Base-by-base conservation (phyloP, 2,329 filamentous ascomycete genomes). In the Drechslerella dactyloides region DNA sequence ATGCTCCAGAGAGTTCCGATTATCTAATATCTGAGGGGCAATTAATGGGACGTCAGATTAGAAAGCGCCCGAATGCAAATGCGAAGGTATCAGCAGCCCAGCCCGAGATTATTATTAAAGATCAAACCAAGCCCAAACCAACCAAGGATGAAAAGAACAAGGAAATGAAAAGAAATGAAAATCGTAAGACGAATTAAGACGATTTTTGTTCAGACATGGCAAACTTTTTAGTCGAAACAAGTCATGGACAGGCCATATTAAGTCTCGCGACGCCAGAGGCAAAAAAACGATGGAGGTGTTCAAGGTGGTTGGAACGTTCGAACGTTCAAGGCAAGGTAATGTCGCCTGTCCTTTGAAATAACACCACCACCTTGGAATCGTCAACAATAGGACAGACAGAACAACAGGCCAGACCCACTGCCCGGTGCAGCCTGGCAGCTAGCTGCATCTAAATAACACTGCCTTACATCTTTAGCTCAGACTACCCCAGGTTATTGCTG, bases 261-360 rank as follows among this genome's bases (percentile, higher is more conserved):
- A 48, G 19, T 10, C 5, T 2, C 37, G 37, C 15, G 5, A 42
- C 3, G 15, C 15, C n/a, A 42, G 37, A 57, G 61, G 64, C 37
- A 51, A 69, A 58, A 69, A 55, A 40, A 63, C 27, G 24, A 42
- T 60, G 55, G 66, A 70, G 54, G 53, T 60, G 53, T 53, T 55
- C 61, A 61, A 70, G 66, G 66, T 70, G 66, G 66, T 70, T 69
- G 66, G 60, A 64, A 64, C 58, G 65, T 63, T n/a, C n/a, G n/a
- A n/a, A n/a, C n/a, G n/a, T n/a, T n/a, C 59, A 63, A 69, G 65
- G 65, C 63, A 42, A 6, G 57, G 56, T 69, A 69, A 42, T 33
- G 27, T 33, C 27, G 27, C 44, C 59, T 53, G 66, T 70, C 54
- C 65, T 58, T 70, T 70, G 65, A 63, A 58, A 19, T 33, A 62